phyloP scores from a whole-genome alignment of 2,329 filamentous ascomycete genomes.

The Sphaceloma murrayae region DNA sequence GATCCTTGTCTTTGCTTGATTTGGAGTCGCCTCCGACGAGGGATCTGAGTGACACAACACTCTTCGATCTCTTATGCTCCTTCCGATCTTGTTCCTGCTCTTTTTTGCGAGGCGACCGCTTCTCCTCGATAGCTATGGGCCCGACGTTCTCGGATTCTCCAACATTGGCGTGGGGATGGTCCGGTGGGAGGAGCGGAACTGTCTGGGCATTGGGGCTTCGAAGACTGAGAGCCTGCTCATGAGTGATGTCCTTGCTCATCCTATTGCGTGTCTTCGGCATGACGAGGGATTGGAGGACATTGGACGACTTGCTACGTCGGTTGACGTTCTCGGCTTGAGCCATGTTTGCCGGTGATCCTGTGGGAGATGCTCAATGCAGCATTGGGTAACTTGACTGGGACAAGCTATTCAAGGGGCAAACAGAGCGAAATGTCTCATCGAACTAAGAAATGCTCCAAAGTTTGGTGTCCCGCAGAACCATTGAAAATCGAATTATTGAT shows the following conservation, averaged over 20 bases:
- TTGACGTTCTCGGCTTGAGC: conserved; percentile 11
- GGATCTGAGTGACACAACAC: conserved; percentile 44
- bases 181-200: conserved; percentile 39
- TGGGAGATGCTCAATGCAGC: not conserved
- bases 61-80: conserved; percentile 45
- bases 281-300: conserved; percentile 46
- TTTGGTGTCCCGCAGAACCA: not conserved
- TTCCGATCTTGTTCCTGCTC: conserved; percentile 15
- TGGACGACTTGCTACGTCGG: conserved; percentile 31
- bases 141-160: conserved; percentile 2
- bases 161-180: conserved; percentile 38
- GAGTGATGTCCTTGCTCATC: conserved; percentile 27
- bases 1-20: conserved; percentile 15
- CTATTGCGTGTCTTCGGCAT: conserved; percentile 33
- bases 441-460: not conserved
- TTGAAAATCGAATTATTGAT: not conserved
- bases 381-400: conserved; percentile 7
- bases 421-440: not conserved
- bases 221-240: conserved; percentile 39
- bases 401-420: not conserved
- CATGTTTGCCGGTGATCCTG: conserved; percentile 14
- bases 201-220: conserved; percentile 25
- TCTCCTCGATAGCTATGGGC: conserved; percentile 20
- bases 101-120: conserved; percentile 21
- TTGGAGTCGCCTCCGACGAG: conserved; percentile 38